These are phyloP conservation scores for Pestalotiopsis sp. DNA, from an alignment of 2,329 filamentous ascomycete species.

Conservation along the genomic window DNA sequence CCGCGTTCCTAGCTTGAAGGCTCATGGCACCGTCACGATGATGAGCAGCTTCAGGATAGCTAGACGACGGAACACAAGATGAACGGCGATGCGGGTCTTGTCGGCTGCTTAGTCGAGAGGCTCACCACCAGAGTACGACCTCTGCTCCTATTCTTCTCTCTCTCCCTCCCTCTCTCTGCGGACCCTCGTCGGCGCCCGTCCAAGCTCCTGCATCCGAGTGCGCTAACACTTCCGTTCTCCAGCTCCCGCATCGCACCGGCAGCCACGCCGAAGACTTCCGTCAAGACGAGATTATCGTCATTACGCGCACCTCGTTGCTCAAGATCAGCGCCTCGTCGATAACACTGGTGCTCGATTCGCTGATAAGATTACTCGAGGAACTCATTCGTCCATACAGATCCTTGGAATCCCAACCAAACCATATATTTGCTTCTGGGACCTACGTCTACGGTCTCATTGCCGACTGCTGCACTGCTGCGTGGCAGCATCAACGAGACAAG, in stretches of 20 bases:
- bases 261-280: constrained; percentile 57
- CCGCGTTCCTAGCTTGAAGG: not conserved
- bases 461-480: constrained; percentile 67
- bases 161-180: constrained; percentile 14
- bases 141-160: constrained; percentile 6
- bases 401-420: constrained; percentile 55
- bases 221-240: constrained; percentile 11
- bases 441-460: constrained; percentile 66
- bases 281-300: constrained; percentile 63
- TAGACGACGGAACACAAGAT: constrained; percentile 44
- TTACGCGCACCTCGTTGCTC: constrained; percentile 64
- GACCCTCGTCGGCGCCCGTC: not conserved
- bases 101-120: constrained; percentile 64
- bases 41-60: constrained; percentile 30
- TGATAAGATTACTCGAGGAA: constrained; percentile 61
- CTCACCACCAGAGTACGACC: constrained; percentile 60
- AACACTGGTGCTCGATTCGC: constrained; percentile 55
- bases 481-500: constrained; percentile 46
- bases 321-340: constrained; percentile 60
- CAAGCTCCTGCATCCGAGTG: not conserved
- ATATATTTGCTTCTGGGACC: constrained; percentile 65
- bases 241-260: constrained; percentile 68
- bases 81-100: constrained; percentile 62
- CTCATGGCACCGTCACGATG: constrained; percentile 36
- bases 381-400: constrained; percentile 56